Evolutionary conservation across 208 protist species (phyloP), one percentile per base, ranked within the genome.

Genomic region (Entamoeba invadens): DNA sequence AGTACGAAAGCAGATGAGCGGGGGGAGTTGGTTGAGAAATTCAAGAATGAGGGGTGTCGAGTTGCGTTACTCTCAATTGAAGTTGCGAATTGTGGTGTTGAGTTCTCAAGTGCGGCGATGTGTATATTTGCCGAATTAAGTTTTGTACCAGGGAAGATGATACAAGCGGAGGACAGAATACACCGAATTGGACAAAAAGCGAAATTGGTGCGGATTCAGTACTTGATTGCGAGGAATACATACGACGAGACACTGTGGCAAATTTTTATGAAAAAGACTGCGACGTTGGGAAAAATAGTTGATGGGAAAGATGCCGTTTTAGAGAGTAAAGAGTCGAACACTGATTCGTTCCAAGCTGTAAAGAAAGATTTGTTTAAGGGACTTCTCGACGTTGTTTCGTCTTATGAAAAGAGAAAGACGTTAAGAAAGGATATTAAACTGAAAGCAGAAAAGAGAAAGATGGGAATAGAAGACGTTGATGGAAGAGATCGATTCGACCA

Each of bases 81-180:
- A 42, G 94, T 92, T 45, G 94, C 94, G 35, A 91, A 51, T 42
- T 94, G 92, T 44, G 94, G 94, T 6, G n/a, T 94, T 10, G 46
- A 50, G 18, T 87, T 94, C 31, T 38, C 25, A 45, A 57, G 25
- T 35, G 47, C 94, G 5, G 10, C 57, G 2, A 10, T 42, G 2
- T 50, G 68, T 18, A 57, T 94, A 42, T 94, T 94, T 12, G 94
- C 94, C 25, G 94, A 94, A n/a, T 44, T 94, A 12, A 47, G 14
- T 25, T 94, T 92, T 92, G 57, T 87, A 8, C 94, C 94, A 25
- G 94, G 94, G 5, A 12, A 45, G 16, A 44, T 93, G 38, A 10
- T 45, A 8, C 94, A 94, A 93, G 94, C 94, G n/a, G 94, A 94
- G 68, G 94, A 94, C 44, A 16, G 94, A 92, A 44, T 93, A n/a